These are phyloP conservation scores for Xanthoconium purpureum DNA, from an alignment of 768 basidiomycete genomes.

Conservation along the genomic window DNA sequence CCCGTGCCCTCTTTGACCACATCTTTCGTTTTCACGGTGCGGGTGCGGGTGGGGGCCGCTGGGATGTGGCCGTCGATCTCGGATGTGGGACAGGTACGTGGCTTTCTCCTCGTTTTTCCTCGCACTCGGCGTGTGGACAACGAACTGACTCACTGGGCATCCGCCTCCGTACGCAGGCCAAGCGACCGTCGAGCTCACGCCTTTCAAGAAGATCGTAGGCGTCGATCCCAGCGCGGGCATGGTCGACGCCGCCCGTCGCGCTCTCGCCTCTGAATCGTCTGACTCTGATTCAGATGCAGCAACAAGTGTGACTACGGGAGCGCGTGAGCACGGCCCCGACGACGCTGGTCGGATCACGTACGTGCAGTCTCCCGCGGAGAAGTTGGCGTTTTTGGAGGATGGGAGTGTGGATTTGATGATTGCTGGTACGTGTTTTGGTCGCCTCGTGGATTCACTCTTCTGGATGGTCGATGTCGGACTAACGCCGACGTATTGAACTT, in stretches of 20 bases:
- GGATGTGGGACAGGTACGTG: constrained; percentile 80
- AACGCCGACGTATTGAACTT: background rate
- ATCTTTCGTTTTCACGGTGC: constrained; percentile 57
- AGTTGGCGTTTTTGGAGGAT: constrained; percentile 46
- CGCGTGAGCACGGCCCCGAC: too few relatives aligned
- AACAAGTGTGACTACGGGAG: too few relatives aligned
- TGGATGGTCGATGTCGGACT: too few relatives aligned
- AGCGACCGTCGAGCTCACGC: constrained; percentile 56
- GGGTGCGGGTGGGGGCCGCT: constrained; percentile 24
- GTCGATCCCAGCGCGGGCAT: constrained; percentile 73
- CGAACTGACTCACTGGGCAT: background rate
- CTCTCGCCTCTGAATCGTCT: background rate
- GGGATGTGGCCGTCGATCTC: constrained; percentile 65
- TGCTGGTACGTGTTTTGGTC: constrained; percentile 43
- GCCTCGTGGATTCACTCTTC: too few relatives aligned
- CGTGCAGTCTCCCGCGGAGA: constrained; percentile 49
- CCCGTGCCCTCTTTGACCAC: constrained; percentile 57
- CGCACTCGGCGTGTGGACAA: background rate
- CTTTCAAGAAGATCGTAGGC: constrained; percentile 62
- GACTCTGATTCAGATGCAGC: too few relatives aligned
- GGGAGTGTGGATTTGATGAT: constrained; percentile 66
- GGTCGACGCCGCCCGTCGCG: constrained; percentile 52
- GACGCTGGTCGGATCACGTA: constrained; percentile 27
- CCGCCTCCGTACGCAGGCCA: constrained; percentile 47
- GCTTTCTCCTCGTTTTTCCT: background rate